A percentile compares a stretch with the other conserved stretches of the same genome.
phyloP scores from a whole-genome alignment of 352 stramenopile genomes.

The Globisporangium cystogenes region DNA sequence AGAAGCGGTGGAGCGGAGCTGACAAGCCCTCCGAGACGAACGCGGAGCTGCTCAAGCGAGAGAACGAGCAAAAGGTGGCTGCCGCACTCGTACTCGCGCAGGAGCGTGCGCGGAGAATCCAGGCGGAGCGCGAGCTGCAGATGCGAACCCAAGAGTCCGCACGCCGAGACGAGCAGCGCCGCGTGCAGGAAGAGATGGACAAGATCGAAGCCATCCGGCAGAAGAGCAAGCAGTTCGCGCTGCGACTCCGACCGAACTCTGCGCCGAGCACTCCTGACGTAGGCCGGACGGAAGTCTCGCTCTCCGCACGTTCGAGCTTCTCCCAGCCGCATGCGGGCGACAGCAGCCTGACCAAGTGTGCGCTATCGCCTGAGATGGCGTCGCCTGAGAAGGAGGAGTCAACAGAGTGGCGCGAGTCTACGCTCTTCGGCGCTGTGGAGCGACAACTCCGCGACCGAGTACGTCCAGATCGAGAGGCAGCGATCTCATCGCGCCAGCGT shows the following conservation, averaged over 20 bases:
- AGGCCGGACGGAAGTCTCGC: not conserved
- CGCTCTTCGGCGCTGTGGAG: conserved; percentile 4
- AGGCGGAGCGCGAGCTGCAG: conserved; percentile 22
- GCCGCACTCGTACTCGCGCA: conserved; percentile 28
- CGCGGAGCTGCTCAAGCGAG: conserved; percentile 11
- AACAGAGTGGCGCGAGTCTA: not conserved
- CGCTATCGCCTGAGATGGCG: not conserved
- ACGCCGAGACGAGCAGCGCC: conserved; percentile 15
- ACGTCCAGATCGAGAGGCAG: not conserved
- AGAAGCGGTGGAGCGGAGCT: not conserved
- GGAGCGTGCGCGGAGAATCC: conserved; percentile 26
- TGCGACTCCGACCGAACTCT: conserved; percentile 4
- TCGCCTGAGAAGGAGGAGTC: not conserved
- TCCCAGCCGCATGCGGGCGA: not conserved
- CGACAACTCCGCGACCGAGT: conserved; percentile 1
- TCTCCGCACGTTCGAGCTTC: not conserved
- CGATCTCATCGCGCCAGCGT: not conserved
- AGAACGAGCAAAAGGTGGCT: conserved; percentile 28
- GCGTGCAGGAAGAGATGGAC: conserved; percentile 31
- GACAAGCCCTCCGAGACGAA: conserved; percentile 1
- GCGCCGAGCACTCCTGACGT: conserved; percentile 3
- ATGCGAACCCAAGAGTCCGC: conserved; percentile 14
- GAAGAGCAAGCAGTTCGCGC: conserved; percentile 16
- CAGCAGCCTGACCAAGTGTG: not conserved
- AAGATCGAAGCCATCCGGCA: conserved; percentile 26